Percentiles rank a stretch among this genome's conserved stretches.
These are phyloP conservation scores for Cladosporium cucumerinum DNA, from an alignment of 2,329 filamentous ascomycete genomes.

Conservation along the genomic window DNA sequence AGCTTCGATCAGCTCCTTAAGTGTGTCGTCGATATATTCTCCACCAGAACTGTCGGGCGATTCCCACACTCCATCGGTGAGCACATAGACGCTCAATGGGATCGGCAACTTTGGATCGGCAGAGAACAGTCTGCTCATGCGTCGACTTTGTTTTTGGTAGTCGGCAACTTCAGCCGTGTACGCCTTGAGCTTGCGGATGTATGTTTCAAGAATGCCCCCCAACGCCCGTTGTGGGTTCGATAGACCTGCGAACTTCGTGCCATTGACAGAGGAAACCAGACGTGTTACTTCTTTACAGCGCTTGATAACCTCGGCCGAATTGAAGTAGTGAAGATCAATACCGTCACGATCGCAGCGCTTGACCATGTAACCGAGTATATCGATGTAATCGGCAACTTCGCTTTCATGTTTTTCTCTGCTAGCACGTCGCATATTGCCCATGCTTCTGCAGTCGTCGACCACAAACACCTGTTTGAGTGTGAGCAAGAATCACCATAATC, in stretches of 20 bases:
- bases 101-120: not conserved
- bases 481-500: too few species aligned
- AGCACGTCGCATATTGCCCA: constrained; percentile 10
- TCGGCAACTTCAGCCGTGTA: too few species aligned
- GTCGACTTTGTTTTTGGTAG: too few species aligned
- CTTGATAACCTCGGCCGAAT: not conserved
- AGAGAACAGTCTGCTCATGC: too few species aligned
- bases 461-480: constrained; percentile 17
- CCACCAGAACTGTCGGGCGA: too few species aligned
- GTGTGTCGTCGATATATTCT: not conserved
- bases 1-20: constrained; percentile 3
- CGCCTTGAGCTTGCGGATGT: too few species aligned
- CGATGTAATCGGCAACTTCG: constrained; percentile 10
- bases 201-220: too few species aligned
- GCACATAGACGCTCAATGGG: constrained; percentile 16
- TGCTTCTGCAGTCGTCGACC: constrained; percentile 17
- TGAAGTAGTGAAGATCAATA: constrained; percentile 17
- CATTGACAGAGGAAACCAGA: not conserved
- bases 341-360: constrained; percentile 16
- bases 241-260: not conserved
- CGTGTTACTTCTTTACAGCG: not conserved
- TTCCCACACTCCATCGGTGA: constrained; percentile 18
- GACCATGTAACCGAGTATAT: constrained; percentile 8
- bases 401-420: not conserved
- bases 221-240: not conserved